Evolutionary conservation across 1,284 basidiomycete genomes (phyloP), one percentile per base, ranked within the genome.

Genomic region (Schizophyllum amplum): DNA sequence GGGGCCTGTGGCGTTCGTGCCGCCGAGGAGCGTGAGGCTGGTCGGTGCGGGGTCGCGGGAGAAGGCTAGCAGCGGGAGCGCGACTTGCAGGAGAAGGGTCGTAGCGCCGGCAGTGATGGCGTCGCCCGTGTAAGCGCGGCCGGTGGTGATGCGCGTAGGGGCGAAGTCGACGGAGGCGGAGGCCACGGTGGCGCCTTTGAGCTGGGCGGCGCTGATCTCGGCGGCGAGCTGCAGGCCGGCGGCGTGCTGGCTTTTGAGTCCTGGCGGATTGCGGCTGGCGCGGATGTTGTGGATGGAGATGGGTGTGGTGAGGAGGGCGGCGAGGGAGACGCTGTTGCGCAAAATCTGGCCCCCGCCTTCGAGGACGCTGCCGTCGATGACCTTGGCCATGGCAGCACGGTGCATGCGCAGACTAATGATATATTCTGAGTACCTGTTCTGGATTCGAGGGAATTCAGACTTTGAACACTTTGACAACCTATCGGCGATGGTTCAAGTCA

Each of bases 271-370:
- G 55, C 87, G 74, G 25, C 74, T 74, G 47, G 69, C 70, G 27
- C 87, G 79, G 24, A 89, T 81, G 21, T 85, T 83, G 26, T 76
- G 66, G 55, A 90, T 81, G 0, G 71, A 70, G 20, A 89, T 71
- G 1, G 82, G 80, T 58, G 76, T 82, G 17, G 69, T 69, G 22
- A 87, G 72, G 17, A 90, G 70, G 4, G 81, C 78, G 26, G 87
- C 79, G 33, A 88, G 71, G 1, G 84, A 73, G 47, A 86, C 74
- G 0, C 83, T 71, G 64, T 87, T 87, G 51, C 87, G 80, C 20
- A 90, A 70, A 27, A 89, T 79, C 63, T 90, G 87, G 0, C 86
- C 87, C 2, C 87, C 87, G 6, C 87, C 87, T 71, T 79, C 77
- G 9, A 80, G 72, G 4, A 74, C 63, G 59, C 75, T 75, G 15